Base-by-base conservation (phyloP, 768 basidiomycete species). In the Clathrus columnatus region DNA sequence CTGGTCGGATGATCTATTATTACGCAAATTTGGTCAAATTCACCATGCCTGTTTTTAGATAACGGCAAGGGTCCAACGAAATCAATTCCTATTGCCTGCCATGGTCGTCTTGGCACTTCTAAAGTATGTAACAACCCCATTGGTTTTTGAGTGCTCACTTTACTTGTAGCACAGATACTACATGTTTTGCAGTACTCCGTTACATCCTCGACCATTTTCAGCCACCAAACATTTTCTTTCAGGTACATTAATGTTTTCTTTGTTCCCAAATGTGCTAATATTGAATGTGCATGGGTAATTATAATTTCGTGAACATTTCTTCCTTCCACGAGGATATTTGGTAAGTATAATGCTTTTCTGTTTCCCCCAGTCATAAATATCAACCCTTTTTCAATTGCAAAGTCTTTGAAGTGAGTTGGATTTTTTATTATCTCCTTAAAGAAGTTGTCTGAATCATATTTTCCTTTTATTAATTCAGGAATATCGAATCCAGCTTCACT, bases 211-310 rank as follows among this genome's bases (percentile, higher is more conserved):
- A 29, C 42, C 50, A 64, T 57, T 17, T 18, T 21, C 21, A 42
- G 41, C 64, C 63, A 65, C 63, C 64, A 65, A 10, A 58, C 54
- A 16, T 57, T 28, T 10, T 59, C 27, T 4, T 63, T 43, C 0
- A 75, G 60, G 28, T 69, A 70, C 1, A 54, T 30, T 0, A 73
- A 16, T 0, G 72, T 75, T 52, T 74, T 75, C 1, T 8, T 26
- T 0, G 59, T 24, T 0, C 74, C 71, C 0, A 75, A 52, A 48
- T 75, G 75, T 0, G 72, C 74, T 1, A 75, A 50, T 0, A 75
- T 6, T 0, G 69, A 72, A 32, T 75, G 74, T 0, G 60, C 59
- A 16, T 61, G 60, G 6, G 52, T 44, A 14, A 60, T 59, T 23
- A 59, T 17, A 6, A 59, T 56, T 47, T 61, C 60, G 2, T 58